Base-by-base conservation (phyloP, 805 yeast species). In the Torulaspora delbrueckii region DNA sequence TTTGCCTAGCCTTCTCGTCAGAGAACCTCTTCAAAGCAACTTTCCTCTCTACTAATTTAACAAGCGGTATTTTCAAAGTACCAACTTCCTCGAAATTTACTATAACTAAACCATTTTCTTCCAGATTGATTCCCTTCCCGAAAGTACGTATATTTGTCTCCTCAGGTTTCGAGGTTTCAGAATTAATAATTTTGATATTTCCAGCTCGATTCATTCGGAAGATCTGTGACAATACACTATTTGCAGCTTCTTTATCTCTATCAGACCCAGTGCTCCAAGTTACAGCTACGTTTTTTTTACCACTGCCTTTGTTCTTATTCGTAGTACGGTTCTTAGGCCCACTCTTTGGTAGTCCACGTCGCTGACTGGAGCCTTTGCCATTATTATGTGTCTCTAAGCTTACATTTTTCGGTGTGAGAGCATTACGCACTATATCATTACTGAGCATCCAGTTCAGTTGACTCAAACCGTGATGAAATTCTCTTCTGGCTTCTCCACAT, bases 221-320 rank as follows among this genome's bases (percentile, higher is more conserved):
- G 3, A 62, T 49, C 14, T 54, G 50, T 8, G 52, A 43, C 5
- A 60, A 40, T 0, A 50, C 52, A 6, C 44, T 31, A 33, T 55
- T 58, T 2, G 63, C 63, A 14, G 66, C 69, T 10, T 49, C 52
- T 34, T 58, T 55, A 13, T 62, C 64, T 40, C 63, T 54, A 22
- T 58, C 63, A 8, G 60, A 46, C 7, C 69, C 69, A n/a, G 57
- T 56, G 8, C 25, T 55, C 65, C 66, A 63, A 14, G 48, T 57
- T 8, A 62, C 42, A 1, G 50, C 37, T 4, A 54, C 22, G 16
- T 46, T 54, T 35, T 40, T 50, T 8, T 30, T 35, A 23, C 19
- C 25, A 27, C 42, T 37, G 12, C 33, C 24, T 37, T 36, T 40
- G 12, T 24, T 40, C 18, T 36, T 39, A 22, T 31, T 32, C 14